Percentiles rank a stretch among this genome's conserved stretches.
These are phyloP conservation scores for Thozetella sp. DNA, from an alignment of 495 filamentous ascomycete genomes.

Conservation along the genomic window DNA sequence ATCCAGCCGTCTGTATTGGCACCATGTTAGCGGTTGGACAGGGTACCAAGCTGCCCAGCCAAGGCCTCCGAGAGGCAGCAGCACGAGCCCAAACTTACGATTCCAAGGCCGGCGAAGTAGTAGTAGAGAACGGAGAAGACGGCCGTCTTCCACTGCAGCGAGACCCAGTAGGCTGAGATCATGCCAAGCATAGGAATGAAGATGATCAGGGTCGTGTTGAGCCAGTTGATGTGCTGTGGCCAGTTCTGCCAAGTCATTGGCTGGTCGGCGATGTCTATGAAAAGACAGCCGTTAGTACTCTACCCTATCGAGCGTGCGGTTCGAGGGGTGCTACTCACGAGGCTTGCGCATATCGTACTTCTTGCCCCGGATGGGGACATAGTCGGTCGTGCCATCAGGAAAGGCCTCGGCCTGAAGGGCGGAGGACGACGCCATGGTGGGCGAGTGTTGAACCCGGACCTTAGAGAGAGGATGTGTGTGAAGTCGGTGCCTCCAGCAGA, in stretches of 20 bases:
- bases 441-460: conserved; percentile 2
- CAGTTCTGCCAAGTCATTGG: conserved; percentile 86
- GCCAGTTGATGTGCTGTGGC: conserved; percentile 90
- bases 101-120: conserved; percentile 87
- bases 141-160: conserved; percentile 73
- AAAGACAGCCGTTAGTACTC: neutral
- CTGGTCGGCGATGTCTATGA: conserved; percentile 51
- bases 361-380: conserved; percentile 41
- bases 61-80: no score
- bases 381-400: conserved; percentile 50
- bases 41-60: neutral
- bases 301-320: neutral
- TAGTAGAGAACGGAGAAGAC: conserved; percentile 87
- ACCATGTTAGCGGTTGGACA: conserved; percentile 15
- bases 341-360: conserved; percentile 51
- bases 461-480: neutral
- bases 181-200: conserved; percentile 78
- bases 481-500: neutral
- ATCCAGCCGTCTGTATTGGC: conserved; percentile 51
- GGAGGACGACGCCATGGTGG: conserved; percentile 46
- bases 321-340: conserved; percentile 16
- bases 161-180: conserved; percentile 80
- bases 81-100: conserved; percentile 51
- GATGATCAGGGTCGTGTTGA: conserved; percentile 86
- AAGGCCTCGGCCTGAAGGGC: conserved; percentile 36